Evolutionary conservation across 2,329 filamentous ascomycete genomes (phyloP).

Genomic region (Escovopsis sp.): DNA sequence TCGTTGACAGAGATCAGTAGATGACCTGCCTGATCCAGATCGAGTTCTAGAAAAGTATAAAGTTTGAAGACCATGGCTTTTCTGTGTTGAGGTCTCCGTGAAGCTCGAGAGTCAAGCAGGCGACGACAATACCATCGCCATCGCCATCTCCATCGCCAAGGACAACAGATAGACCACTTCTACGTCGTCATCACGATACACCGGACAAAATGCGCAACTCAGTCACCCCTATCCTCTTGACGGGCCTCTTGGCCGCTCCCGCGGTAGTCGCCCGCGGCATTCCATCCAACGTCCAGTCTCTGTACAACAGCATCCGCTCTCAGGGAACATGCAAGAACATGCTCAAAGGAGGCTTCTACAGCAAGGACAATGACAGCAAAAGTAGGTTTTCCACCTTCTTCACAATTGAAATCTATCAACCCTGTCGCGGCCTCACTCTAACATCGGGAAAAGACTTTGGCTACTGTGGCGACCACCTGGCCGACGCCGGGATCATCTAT

Average conservation of each 20-base stretch:
- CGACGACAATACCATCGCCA: too few species aligned
- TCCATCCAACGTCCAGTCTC: slow-evolving; percentile 13
- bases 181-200: too few species aligned
- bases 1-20: too few species aligned
- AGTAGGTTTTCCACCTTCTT: slow-evolving; percentile 4
- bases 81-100: too few species aligned
- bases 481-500: slow-evolving; percentile 25
- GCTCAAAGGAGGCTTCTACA: slow-evolving; percentile 19
- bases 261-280: slow-evolving; percentile 8
- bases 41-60: too few species aligned
- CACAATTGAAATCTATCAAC: not conserved
- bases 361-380: slow-evolving; percentile 13
- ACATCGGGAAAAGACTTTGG: slow-evolving; percentile 2
- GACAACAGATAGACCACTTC: too few species aligned
- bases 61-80: too few species aligned
- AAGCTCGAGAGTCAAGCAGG: too few species aligned
- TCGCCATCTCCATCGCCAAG: too few species aligned
- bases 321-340: slow-evolving; percentile 15
- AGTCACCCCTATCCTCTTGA: not conserved
- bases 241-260: slow-evolving; percentile 3
- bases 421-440: not conserved
- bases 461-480: slow-evolving; percentile 29
- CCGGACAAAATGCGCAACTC: too few species aligned
- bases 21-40: too few species aligned
- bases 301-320: slow-evolving; percentile 18